Conservation (phyloP, 1,284 basidiomycete species). For the Amylostereum chailletii region DNA sequence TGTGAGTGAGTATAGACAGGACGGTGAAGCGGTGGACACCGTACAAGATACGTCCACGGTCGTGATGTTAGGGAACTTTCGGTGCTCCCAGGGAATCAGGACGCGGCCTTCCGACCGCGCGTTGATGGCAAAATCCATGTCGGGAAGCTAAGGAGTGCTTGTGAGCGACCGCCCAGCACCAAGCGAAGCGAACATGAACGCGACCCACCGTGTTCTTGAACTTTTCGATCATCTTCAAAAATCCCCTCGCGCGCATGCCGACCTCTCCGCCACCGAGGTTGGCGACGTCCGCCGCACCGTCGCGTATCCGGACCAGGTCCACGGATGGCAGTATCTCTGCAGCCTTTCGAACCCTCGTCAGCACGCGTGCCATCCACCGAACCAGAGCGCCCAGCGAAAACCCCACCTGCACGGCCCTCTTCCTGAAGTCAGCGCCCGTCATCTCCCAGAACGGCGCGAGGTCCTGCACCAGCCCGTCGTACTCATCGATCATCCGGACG, state of each 20-base stretch:
- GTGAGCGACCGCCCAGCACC: neutral
- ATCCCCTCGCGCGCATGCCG: constrained; percentile 70
- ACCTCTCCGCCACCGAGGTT: constrained; percentile 58
- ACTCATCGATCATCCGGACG: constrained; percentile 85
- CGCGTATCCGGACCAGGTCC: constrained; percentile 71
- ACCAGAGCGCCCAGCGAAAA: neutral
- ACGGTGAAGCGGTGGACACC: neutral
- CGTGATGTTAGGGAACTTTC: constrained; percentile 61
- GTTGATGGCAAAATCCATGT: constrained; percentile 90
- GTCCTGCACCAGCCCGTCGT: constrained; percentile 76
- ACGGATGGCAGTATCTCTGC: constrained; percentile 68
- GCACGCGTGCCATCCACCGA: neutral
- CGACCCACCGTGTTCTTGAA: constrained; percentile 56
- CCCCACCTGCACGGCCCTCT: constrained; percentile 61
- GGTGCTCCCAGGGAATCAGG: constrained; percentile 82
- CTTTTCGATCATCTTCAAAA: constrained; percentile 63
- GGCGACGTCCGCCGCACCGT: constrained; percentile 54
- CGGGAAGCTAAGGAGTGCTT: constrained; percentile 52
- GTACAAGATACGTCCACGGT: neutral
- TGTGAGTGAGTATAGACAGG: neutral
- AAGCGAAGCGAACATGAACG: constrained; percentile 1
- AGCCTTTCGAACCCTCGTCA: constrained; percentile 35
- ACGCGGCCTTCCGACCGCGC: constrained; percentile 87
- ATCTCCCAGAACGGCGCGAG: constrained; percentile 76
- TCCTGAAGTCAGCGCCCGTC: constrained; percentile 62